Conservation (phyloP, 257 asterid genomes). For the Scutellaria baicalensis region DNA sequence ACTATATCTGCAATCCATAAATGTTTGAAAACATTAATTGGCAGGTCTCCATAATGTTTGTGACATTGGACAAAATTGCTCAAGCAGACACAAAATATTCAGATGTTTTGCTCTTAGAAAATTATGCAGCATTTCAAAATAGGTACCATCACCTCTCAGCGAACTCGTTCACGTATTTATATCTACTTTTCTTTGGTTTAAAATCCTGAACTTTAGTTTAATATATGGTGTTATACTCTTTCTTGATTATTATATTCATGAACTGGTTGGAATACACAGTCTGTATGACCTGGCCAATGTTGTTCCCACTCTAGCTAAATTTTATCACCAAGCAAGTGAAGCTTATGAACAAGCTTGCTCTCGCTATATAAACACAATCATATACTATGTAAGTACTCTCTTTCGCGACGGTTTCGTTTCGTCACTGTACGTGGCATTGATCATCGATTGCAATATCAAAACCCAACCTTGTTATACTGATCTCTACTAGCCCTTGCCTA, state of each 20-base stretch:
- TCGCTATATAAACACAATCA: constrained; percentile 76
- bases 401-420: not conserved
- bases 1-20: not conserved
- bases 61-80: constrained; percentile 88
- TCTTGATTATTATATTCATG: constrained; percentile 6
- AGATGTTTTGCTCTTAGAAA: constrained; percentile 84
- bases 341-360: constrained; percentile 88
- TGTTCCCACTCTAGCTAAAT: constrained; percentile 89
- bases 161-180: not conserved
- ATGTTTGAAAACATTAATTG: constrained; percentile 27
- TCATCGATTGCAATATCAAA: not conserved
- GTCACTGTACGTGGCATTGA: not conserved
- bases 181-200: not conserved
- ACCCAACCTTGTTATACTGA: not conserved
- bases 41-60: constrained; percentile 96
- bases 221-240: not conserved
- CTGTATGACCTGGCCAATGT: constrained; percentile 95
- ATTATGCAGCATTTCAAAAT: constrained; percentile 97
- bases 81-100: constrained; percentile 77
- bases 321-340: constrained; percentile 98
- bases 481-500: not conserved
- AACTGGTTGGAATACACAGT: constrained; percentile 47
- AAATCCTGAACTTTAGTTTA: not conserved
- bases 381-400: constrained; percentile 60
- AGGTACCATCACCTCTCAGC: constrained; percentile 42